Evolutionary conservation across 2,329 filamentous ascomycete species (phyloP).

Genomic region (Aspergillus eucalypticola): DNA sequence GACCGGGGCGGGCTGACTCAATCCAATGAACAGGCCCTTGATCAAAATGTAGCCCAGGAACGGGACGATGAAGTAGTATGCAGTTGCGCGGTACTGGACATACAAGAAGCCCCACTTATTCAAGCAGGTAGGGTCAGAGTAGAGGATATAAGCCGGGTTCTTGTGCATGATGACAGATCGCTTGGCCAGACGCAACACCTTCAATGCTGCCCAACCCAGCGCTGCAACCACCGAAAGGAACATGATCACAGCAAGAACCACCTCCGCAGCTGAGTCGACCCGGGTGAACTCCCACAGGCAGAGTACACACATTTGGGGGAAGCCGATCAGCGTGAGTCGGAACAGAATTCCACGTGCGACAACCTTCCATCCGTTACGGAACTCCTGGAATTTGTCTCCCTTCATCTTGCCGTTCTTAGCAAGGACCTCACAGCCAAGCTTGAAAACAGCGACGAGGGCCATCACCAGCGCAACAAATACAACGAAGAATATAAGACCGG

Average conservation of each 20-base stretch:
- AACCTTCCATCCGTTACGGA: constrained; percentile 90
- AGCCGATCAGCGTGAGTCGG: constrained; percentile 85
- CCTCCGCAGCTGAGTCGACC: constrained; percentile 79
- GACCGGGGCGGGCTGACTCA: constrained; percentile 69
- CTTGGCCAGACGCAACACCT: constrained; percentile 85
- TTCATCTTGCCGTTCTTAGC: constrained; percentile 77
- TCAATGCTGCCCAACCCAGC: constrained; percentile 81
- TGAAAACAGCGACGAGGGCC: constrained; percentile 73
- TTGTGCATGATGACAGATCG: constrained; percentile 89
- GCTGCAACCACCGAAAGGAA: constrained; percentile 76
- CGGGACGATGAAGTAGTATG: constrained; percentile 92
- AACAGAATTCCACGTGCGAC: constrained; percentile 93
- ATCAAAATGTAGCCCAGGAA: constrained; percentile 75
- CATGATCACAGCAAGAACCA: constrained; percentile 87
- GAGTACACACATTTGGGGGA: constrained; percentile 85
- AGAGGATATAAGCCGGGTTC: constrained; percentile 95
- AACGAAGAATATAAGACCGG: constrained; percentile 84
- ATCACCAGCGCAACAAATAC: constrained; percentile 77
- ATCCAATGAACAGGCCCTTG: constrained; percentile 86
- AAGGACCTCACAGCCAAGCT: constrained; percentile 74
- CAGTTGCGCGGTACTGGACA: constrained; percentile 91
- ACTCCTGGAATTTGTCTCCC: constrained; percentile 83
- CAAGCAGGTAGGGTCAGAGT: constrained; percentile 87
- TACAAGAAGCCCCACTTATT: constrained; percentile 99
- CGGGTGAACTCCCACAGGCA: constrained; percentile 92